Conservation (phyloP, 495 filamentous ascomycete genomes). For the Daldinia decipiens region DNA sequence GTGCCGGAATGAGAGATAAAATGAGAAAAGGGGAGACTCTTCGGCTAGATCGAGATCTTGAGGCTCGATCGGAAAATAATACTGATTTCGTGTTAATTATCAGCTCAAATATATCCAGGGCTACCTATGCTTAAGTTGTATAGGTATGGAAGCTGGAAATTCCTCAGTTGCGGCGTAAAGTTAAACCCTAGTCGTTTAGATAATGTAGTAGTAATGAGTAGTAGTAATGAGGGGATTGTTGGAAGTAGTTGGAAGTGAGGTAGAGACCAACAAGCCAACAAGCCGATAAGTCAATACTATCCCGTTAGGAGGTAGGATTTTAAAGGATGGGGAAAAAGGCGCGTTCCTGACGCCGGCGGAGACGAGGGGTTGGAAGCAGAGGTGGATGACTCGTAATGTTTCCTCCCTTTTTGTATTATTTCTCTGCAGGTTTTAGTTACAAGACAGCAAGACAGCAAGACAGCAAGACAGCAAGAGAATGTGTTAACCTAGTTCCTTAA, state of each 20-base stretch:
- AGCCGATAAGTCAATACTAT: no score
- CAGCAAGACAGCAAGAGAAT: not conserved
- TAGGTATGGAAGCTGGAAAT: conserved; percentile 10
- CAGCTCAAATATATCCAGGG: not conserved
- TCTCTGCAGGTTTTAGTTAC: conserved; percentile 2
- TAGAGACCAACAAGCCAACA: not conserved
- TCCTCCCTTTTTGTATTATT: not conserved
- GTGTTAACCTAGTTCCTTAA: not conserved
- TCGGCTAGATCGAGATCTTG: conserved; percentile 34
- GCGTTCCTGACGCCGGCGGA: conserved; percentile 32
- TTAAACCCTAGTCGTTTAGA: not conserved
- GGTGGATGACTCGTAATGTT: conserved; percentile 19
- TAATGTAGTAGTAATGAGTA: conserved; percentile 17
- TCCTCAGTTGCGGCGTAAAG: conserved; percentile 11
- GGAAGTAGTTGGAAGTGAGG: conserved; percentile 22
- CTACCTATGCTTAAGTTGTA: not conserved
- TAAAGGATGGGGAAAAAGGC: conserved; percentile 6
- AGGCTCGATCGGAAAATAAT: conserved; percentile 41
- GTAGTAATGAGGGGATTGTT: conserved; percentile 8
- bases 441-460: not conserved
- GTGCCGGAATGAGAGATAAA: conserved; percentile 3
- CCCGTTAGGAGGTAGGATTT: conserved; percentile 18
- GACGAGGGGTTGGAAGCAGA: conserved; percentile 20
- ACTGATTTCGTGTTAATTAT: conserved; percentile 7
- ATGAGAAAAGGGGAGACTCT: conserved; percentile 15